Evolutionary conservation across 2,329 filamentous ascomycete genomes (phyloP).

Genomic region (Plectosphaerella cucumerina): DNA sequence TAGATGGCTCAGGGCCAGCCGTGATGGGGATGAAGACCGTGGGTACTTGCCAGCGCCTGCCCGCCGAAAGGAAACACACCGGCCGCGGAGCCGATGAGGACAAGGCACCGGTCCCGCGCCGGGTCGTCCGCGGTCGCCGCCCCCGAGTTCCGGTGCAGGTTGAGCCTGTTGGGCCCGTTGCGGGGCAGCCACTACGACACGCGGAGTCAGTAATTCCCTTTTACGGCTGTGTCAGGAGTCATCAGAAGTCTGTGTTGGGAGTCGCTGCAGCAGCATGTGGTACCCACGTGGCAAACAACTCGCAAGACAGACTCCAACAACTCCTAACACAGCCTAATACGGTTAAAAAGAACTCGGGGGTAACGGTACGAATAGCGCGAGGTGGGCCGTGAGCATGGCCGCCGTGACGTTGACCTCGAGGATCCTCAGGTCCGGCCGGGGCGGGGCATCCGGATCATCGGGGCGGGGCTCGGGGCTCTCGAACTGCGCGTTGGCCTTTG

Average conservation of each 20-base stretch:
- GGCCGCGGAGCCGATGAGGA: conserved; percentile 61
- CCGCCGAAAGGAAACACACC: conserved; percentile 41
- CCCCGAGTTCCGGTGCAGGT: background rate
- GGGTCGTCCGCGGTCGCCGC: conserved; percentile 1
- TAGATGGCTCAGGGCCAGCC: too few relatives aligned
- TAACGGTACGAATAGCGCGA: conserved; percentile 60
- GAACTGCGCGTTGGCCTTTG: conserved; percentile 29
- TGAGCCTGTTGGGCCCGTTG: conserved; percentile 24
- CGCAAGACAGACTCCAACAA: too few relatives aligned
- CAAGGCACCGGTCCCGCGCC: conserved; percentile 50
- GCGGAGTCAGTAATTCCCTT: too few relatives aligned
- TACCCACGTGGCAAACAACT: too few relatives aligned
- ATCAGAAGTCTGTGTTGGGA: too few relatives aligned
- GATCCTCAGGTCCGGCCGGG: conserved; percentile 44
- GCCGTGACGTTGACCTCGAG: conserved; percentile 61
- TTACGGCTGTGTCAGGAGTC: too few relatives aligned
- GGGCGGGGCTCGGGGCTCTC: conserved; percentile 41
- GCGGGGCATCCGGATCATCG: conserved; percentile 31
- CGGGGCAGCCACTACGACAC: conserved; percentile 50
- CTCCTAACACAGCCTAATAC: too few relatives aligned
- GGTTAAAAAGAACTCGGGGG: too few relatives aligned
- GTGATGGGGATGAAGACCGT: too few relatives aligned
- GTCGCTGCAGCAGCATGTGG: too few relatives aligned
- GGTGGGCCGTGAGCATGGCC: conserved; percentile 60
- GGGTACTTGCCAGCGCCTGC: conserved; percentile 21